Evolutionary conservation across 1,139 yeast genomes (phyloP).

Genomic region (Hansenula lynferdii): DNA sequence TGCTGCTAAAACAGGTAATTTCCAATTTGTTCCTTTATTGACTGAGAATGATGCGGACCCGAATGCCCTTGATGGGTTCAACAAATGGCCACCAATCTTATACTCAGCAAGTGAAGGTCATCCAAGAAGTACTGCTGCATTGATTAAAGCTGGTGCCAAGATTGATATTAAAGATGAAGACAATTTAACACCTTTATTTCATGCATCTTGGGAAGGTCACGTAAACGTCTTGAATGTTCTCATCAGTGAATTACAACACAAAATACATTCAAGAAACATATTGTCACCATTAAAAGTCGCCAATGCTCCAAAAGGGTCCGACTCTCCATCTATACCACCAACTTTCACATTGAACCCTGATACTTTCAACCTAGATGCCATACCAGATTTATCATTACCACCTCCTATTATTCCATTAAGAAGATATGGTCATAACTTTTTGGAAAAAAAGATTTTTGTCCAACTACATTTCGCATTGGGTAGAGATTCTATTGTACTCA

Average conservation of each 20-base stretch:
- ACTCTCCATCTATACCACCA: constrained; percentile 14
- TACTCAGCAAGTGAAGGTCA: constrained; percentile 90
- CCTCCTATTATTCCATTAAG: constrained; percentile 94
- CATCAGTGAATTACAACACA: constrained; percentile 27
- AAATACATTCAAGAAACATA: constrained; percentile 9
- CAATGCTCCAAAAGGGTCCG: constrained; percentile 6
- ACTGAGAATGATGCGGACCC: constrained; percentile 73
- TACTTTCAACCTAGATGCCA: constrained; percentile 51
- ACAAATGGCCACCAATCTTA: constrained; percentile 92
- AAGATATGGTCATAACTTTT: constrained; percentile 91
- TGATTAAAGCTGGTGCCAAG: constrained; percentile 71
- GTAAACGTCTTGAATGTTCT: constrained; percentile 71
- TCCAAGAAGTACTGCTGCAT: constrained; percentile 59
- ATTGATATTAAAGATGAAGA: constrained; percentile 76
- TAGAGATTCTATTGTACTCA: constrained; percentile 51
- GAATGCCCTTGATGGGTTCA: constrained; percentile 75
- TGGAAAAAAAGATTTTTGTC: constrained; percentile 82
- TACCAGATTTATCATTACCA: constrained; percentile 88
- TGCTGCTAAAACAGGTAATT: constrained; percentile 80
- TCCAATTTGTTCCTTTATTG: constrained; percentile 59
- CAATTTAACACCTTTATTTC: constrained; percentile 76
- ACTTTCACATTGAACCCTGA: constrained; percentile 17
- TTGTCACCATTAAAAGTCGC: constrained; percentile 20
- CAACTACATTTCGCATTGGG: constrained; percentile 67
- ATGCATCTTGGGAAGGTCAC: constrained; percentile 94